phyloP scores from a whole-genome alignment of 2,329 filamentous ascomycete genomes.

The Arthroderma sp. region DNA sequence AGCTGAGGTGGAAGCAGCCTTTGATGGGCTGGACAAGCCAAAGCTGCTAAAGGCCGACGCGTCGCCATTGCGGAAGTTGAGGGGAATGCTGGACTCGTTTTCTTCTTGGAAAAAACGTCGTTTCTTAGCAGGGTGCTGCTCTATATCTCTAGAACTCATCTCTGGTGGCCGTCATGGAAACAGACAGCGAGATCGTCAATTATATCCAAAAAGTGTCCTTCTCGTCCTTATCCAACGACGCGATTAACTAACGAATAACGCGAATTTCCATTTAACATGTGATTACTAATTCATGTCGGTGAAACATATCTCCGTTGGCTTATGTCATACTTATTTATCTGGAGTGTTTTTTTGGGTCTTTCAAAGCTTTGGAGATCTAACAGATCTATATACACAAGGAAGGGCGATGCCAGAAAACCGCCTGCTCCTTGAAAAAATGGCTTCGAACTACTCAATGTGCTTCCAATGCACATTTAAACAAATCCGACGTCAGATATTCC shows the following conservation, averaged over 20 bases:
- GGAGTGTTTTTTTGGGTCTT: background rate
- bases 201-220: background rate
- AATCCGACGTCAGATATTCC: background rate
- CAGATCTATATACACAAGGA: background rate
- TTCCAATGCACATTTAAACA: background rate
- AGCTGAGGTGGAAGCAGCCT: background rate
- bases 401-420: no score
- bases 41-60: constrained; percentile 4
- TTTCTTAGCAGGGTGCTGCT: constrained; percentile 48
- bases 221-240: background rate
- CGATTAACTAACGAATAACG: background rate
- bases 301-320: background rate
- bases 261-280: background rate
- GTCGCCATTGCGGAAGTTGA: background rate
- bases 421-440: background rate
- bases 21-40: background rate
- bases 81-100: background rate
- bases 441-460: background rate
- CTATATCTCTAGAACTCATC: constrained; percentile 33
- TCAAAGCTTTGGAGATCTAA: background rate
- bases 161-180: constrained; percentile 1
- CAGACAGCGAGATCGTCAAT: background rate
- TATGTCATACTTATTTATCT: background rate
- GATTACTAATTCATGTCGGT: background rate
- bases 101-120: constrained; percentile 51